A percentile compares a stretch with the other conserved stretches of the same genome.
phyloP scores from a whole-genome alignment of 208 protist genomes.

The Crithidia acanthocephali region DNA sequence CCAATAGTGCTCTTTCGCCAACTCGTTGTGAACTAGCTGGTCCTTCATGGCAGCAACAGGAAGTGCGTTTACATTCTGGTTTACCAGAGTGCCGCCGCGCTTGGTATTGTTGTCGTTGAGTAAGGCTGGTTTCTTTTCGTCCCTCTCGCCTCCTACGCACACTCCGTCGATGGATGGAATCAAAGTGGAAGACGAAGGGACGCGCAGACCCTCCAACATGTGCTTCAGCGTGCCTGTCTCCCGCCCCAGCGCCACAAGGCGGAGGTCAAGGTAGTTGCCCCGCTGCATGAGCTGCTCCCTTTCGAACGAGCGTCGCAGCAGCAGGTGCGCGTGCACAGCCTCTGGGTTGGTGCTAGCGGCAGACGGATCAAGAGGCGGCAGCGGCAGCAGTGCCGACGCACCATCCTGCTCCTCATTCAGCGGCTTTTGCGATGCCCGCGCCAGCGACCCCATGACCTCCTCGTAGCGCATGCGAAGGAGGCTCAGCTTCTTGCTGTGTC shows the following conservation, averaged over 20 bases:
- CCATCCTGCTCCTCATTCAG: slow-evolving; percentile 31
- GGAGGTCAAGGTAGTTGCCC: slow-evolving; percentile 79
- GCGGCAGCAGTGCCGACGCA: not conserved
- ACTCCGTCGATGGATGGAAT: not conserved
- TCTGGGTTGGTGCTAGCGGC: slow-evolving; percentile 41
- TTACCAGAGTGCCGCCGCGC: not conserved
- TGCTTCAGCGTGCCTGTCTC: slow-evolving; percentile 62
- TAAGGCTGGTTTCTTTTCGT: not conserved
- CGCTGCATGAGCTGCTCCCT: slow-evolving; percentile 76
- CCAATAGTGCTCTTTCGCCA: slow-evolving; percentile 25
- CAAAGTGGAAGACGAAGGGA: not conserved
- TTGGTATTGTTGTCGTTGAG: not conserved
- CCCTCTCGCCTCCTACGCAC: not conserved
- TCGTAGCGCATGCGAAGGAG: slow-evolving; percentile 57
- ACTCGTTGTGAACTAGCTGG: slow-evolving; percentile 15
- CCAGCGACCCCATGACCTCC: slow-evolving; percentile 47
- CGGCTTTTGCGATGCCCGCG: slow-evolving; percentile 38
- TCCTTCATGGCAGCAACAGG: not conserved
- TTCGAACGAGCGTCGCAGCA: slow-evolving; percentile 67
- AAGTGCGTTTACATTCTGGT: not conserved
- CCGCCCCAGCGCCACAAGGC: slow-evolving; percentile 62
- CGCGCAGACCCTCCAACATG: slow-evolving; percentile 53
- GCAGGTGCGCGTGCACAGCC: slow-evolving; percentile 63
- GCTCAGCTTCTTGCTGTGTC: slow-evolving; percentile 33
- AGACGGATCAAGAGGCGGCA: slow-evolving; percentile 13